Evolutionary conservation across 805 yeast species (phyloP), one percentile per base, ranked within the genome.

Genomic region (Starmerella potacharoeniae): DNA sequence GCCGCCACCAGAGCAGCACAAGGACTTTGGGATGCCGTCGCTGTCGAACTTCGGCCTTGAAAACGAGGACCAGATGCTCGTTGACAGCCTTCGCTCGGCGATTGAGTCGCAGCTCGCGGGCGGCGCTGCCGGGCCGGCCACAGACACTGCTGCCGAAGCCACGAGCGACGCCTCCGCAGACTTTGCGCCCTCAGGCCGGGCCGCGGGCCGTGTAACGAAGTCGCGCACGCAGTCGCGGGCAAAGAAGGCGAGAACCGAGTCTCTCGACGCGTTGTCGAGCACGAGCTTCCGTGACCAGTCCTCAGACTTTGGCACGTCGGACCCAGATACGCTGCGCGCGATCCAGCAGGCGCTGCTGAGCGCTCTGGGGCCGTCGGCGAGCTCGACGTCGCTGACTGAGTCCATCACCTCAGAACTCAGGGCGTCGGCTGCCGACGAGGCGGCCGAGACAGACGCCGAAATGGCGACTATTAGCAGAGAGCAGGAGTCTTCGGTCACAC

Each of bases 341-440:
- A 64, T 64, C 10, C 66, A 64, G 55, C 60, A 60, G 30, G 66
- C 64, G 10, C 59, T 64, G 13, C 55, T 59, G 14, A 60, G 63
- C 44, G 56, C 63, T 4, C 39, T 58, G 28, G 57, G 56, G 2
- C 57, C 61, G 5, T 39, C 49, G 6, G 58, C 54, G 2, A 44
- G 59, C 6, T 42, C 59, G 5, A 53, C 59, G 17, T 55, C 58
- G 5, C 46, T 55, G 28, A 56, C 59, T 6, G 58, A 58, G 40
- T 31, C 58, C 4, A 10, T 53, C 22, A 53, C 59, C 5, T 28
- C 42, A 3, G 16, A 51, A n/a, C 35, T 44, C 29, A 44, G 16
- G 36, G 36, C 48, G 7, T n/a, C n/a, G 40, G 36, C 48, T 14
- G 31, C 46, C 5, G 8, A n/a, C 2, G 34, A 43, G 34, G 14